Evolutionary conservation across 1,284 basidiomycete genomes (phyloP).

Genomic region (Erythrobasidium hasegawianum): DNA sequence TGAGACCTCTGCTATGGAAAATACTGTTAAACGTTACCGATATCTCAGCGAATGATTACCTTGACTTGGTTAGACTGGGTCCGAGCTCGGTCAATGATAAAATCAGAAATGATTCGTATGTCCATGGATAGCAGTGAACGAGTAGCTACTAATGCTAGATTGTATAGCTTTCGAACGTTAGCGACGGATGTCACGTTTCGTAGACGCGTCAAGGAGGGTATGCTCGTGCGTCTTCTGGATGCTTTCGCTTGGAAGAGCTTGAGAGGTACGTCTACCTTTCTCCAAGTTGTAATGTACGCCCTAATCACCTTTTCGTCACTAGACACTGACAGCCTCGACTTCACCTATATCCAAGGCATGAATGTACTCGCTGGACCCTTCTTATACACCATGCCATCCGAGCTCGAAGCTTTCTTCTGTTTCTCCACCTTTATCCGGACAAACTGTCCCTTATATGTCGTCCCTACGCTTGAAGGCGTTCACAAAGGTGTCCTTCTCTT

Average conservation of each 20-base stretch:
- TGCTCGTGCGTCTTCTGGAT: conserved; percentile 89
- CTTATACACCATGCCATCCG: conserved; percentile 89
- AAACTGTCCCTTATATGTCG: conserved; percentile 88
- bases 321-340: conserved; percentile 48
- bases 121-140: not conserved
- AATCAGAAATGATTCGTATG: conserved; percentile 54
- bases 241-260: conserved; percentile 93
- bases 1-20: conserved; percentile 69
- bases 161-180: conserved; percentile 64
- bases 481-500: conserved; percentile 84
- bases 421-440: conserved; percentile 92
- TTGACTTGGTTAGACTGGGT: conserved; percentile 60
- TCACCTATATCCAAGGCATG: conserved; percentile 95
- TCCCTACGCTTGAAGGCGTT: conserved; percentile 89
- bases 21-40: conserved; percentile 72
- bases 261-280: conserved; percentile 55
- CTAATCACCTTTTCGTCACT: conserved; percentile 29
- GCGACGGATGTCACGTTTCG: conserved; percentile 94
- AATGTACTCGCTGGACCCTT: conserved; percentile 97
- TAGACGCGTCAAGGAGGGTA: conserved; percentile 87
- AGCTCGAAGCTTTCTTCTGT: conserved; percentile 93
- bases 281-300: too few species aligned
- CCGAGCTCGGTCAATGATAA: conserved; percentile 42
- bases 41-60: conserved; percentile 70
- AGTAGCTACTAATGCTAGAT: not conserved